Base-by-base conservation (phyloP, 768 basidiomycete genomes). In the Leccinum incarnatum region DNA sequence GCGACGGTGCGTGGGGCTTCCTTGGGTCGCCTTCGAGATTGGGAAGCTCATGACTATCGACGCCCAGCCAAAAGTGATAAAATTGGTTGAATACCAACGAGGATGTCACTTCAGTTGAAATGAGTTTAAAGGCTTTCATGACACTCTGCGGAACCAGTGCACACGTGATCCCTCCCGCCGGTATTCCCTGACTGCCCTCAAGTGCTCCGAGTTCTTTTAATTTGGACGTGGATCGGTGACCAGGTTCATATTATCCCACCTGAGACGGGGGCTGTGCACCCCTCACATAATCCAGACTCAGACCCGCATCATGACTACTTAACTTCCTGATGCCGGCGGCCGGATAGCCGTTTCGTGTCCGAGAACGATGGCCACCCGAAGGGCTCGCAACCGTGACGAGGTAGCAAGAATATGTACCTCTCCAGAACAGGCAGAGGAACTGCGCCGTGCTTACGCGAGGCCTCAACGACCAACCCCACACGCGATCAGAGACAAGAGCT, bases 401-500 rank as follows among this genome's bases (percentile, higher is more conserved):
- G 69, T 56, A 34, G 61, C 62, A 74, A 86, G 89, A 59, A 80
- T 80, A 67, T 81, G 87, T 47, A 87, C 88, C 21, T 78, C 85
- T 49, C 67, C 79, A 53, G 81, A 81, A 57, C 89, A 92, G 68
- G 80, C 81, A 4, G 86, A 91, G 19, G 85, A 88, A 68, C 82
- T 91, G 57, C 80, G 81, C 72, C 84, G 81, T 58, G 75, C 86
- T 21, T 91, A 90, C 66, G 79, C 79, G 27, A 27, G 27, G 27
- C 59, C 70, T 75, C 46, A 87, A 85, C 59, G 78, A 83, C 46
- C 88, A 89, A 27, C 65, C 90, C 90, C 27, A 80, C 83, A 1
- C 79, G 80, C 56, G 88, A 91, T 59, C 83, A 87, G 58, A 77
- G 86, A 51, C 83, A 87, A 69, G 77, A 78, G 25, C 77, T 93